Percentiles rank a stretch among this genome's conserved stretches.
These are phyloP conservation scores for Candida insectalens DNA, from an alignment of 805 yeast genomes.

Conservation along the genomic window DNA sequence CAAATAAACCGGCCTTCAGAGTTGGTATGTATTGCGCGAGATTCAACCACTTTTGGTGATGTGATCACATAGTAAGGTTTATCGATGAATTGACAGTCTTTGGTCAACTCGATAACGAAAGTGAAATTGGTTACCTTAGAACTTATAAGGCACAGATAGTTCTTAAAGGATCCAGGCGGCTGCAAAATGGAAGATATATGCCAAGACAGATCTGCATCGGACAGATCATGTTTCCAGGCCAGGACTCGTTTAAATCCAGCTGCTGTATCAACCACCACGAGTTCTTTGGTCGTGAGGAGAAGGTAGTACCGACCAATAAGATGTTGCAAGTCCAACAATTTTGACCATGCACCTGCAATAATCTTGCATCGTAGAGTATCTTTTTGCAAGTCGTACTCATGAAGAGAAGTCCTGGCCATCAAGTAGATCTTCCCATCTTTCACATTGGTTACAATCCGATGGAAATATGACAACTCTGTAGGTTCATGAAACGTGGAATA, in stretches of 20 bases:
- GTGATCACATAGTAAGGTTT: slow-evolving; percentile 17
- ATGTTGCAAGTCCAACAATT: slow-evolving; percentile 33
- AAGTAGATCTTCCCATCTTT: slow-evolving; percentile 21
- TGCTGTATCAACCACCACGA: slow-evolving; percentile 39
- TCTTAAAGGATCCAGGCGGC: too few species aligned
- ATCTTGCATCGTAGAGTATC: slow-evolving; percentile 27
- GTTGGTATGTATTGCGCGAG: too few species aligned
- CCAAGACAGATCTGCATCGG: slow-evolving; percentile 44
- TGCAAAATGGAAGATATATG: too few species aligned
- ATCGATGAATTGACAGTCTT: too few species aligned
- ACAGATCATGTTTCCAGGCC: slow-evolving; percentile 67
- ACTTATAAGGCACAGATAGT: slow-evolving; percentile 19
- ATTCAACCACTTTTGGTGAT: slow-evolving; percentile 3
- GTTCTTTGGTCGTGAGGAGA: slow-evolving; percentile 56
- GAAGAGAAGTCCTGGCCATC: slow-evolving; percentile 35
- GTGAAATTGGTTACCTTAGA: slow-evolving; percentile 21
- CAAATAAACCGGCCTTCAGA: slow-evolving; percentile 3
- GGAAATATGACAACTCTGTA: slow-evolving; percentile 48
- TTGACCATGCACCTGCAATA: slow-evolving; percentile 45
- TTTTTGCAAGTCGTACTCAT: slow-evolving; percentile 21
- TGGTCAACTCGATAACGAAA: slow-evolving; percentile 22
- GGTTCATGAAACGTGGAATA: slow-evolving; percentile 28
- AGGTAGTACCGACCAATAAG: slow-evolving; percentile 26
- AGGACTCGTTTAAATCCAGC: slow-evolving; percentile 35
- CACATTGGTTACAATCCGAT: slow-evolving; percentile 37